These are phyloP conservation scores for Hypoxylon cercidicola DNA, from an alignment of 495 filamentous ascomycete species.

Conservation along the genomic window DNA sequence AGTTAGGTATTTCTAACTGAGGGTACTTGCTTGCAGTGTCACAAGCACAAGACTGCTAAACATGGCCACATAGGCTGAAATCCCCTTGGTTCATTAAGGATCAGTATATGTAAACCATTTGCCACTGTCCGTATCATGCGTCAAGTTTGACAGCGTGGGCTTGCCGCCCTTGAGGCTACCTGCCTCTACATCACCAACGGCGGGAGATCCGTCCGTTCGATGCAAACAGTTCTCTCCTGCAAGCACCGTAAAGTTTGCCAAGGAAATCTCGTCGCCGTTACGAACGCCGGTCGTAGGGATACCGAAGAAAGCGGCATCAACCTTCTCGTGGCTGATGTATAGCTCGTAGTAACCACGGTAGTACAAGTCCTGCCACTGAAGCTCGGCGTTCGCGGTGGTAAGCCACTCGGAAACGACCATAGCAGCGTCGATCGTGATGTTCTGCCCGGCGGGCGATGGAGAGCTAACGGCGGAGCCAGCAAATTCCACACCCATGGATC, in stretches of 20 bases:
- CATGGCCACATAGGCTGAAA: too few relatives aligned
- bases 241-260: slow-evolving; percentile 70
- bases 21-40: too few relatives aligned
- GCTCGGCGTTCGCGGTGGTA: slow-evolving; percentile 62
- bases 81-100: too few relatives aligned
- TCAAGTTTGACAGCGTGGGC: slow-evolving; percentile 56
- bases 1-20: too few relatives aligned
- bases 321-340: slow-evolving; percentile 57
- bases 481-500: slow-evolving; percentile 70
- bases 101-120: slow-evolving; percentile 42
- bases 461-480: slow-evolving; percentile 68
- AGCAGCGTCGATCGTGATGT: slow-evolving; percentile 57
- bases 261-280: slow-evolving; percentile 62
- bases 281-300: slow-evolving; percentile 53
- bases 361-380: slow-evolving; percentile 73
- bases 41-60: too few relatives aligned
- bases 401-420: slow-evolving; percentile 54
- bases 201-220: slow-evolving; percentile 55
- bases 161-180: slow-evolving; percentile 58
- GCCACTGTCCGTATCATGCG: slow-evolving; percentile 57
- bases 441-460: slow-evolving; percentile 61
- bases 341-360: slow-evolving; percentile 71
- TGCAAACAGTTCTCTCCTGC: slow-evolving; percentile 63
- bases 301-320: slow-evolving; percentile 67
- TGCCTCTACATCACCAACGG: slow-evolving; percentile 58